Conservation (phyloP, 768 basidiomycete species). For the Coprinellus micaceus region DNA sequence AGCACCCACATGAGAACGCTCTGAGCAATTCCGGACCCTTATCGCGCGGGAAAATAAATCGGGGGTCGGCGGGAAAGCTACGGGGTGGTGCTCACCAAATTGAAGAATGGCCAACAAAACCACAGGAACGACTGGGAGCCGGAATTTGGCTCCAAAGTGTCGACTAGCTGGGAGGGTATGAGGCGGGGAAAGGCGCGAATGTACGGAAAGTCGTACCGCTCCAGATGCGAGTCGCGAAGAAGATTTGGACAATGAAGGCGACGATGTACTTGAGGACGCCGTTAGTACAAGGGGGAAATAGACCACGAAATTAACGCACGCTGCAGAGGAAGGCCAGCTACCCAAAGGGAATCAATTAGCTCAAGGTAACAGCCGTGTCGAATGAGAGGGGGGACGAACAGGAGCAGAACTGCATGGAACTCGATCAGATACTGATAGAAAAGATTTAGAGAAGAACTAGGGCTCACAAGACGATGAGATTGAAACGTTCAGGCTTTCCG, state of each 20-base stretch:
- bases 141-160: conserved; percentile 3
- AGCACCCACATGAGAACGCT: background rate
- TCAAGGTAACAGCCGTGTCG: background rate
- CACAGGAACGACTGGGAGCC: conserved; percentile 2
- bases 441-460: background rate
- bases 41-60: too few relatives aligned
- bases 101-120: background rate
- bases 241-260: conserved; percentile 6
- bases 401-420: background rate
- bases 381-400: background rate
- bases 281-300: background rate
- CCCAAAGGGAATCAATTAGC: background rate
- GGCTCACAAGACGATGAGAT: conserved; percentile 6
- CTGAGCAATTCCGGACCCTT: background rate
- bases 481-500: conserved; percentile 6
- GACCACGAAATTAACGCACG: background rate
- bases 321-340: conserved; percentile 8
- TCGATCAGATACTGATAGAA: background rate
- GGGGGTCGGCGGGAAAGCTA: background rate
- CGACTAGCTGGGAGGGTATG: background rate
- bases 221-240: conserved; percentile 11
- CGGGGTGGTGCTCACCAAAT: background rate
- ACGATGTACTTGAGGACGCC: background rate
- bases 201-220: background rate
- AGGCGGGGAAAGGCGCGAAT: background rate